phyloP scores from a whole-genome alignment of 75 land plant genomes.

The Isoetes taiwanensis region DNA sequence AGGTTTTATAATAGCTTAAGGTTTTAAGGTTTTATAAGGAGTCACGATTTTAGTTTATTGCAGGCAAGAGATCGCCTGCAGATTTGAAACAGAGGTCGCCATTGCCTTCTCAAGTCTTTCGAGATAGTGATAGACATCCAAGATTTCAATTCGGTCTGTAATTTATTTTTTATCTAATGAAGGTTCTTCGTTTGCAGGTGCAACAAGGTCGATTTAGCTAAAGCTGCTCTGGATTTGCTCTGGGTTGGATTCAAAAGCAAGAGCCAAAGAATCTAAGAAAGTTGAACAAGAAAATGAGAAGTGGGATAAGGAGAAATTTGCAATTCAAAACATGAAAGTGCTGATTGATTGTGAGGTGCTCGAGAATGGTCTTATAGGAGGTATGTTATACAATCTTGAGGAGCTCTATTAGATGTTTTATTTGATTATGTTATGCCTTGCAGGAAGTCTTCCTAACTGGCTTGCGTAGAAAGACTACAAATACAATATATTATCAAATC shows the following conservation, averaged over 20 bases:
- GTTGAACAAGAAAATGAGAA: constrained; percentile 55
- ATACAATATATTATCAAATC: constrained; percentile 60
- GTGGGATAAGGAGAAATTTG: constrained; percentile 96
- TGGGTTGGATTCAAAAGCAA: constrained; percentile 56
- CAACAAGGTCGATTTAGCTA: too few relatives aligned
- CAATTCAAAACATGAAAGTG: constrained; percentile 55
- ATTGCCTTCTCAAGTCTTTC: too few relatives aligned
- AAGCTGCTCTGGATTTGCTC: too few relatives aligned
- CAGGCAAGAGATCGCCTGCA: too few relatives aligned
- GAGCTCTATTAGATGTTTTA: background rate
- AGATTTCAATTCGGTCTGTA: too few relatives aligned
- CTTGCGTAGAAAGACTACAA: constrained; percentile 65
- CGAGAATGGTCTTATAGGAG: constrained; percentile 70
- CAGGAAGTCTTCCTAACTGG: constrained; percentile 69
- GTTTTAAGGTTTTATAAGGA: too few relatives aligned
- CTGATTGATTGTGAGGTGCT: constrained; percentile 70
- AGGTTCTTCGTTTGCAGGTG: too few relatives aligned
- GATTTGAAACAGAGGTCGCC: too few relatives aligned
- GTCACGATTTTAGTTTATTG: too few relatives aligned
- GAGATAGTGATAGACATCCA: too few relatives aligned
- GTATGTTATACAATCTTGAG: constrained; percentile 14
- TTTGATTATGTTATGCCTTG: background rate
- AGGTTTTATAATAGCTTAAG: too few relatives aligned
- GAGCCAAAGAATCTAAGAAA: constrained; percentile 53
- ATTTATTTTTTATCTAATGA: too few relatives aligned